These are phyloP conservation scores for Parachaetomium inaequale DNA, from an alignment of 495 filamentous ascomycete species.

Conservation along the genomic window DNA sequence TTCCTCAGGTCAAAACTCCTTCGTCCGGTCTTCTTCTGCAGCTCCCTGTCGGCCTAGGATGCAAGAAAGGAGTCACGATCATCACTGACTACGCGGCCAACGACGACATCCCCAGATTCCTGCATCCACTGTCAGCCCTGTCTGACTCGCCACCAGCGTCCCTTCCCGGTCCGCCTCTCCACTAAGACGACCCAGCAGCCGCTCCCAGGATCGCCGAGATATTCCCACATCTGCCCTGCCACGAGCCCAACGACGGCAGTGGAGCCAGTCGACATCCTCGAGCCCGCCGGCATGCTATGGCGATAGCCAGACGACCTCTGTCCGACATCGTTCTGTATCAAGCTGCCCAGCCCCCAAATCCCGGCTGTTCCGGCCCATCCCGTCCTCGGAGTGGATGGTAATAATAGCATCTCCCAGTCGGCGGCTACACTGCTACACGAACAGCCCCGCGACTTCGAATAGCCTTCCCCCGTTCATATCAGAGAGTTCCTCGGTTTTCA, in stretches of 20 bases:
- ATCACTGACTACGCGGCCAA: not conserved
- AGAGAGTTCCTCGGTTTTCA: not conserved
- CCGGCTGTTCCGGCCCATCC: constrained; percentile 20
- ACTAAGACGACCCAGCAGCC: constrained; percentile 7
- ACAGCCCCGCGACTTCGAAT: constrained; percentile 3
- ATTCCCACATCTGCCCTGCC: not conserved
- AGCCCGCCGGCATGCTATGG: constrained; percentile 1
- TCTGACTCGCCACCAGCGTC: not conserved
- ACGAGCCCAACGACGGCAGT: constrained; percentile 8
- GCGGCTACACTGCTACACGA: constrained; percentile 20
- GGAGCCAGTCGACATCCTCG: not conserved
- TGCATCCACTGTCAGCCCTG: not conserved
- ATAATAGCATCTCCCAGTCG: constrained; percentile 27
- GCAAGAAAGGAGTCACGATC: not conserved
- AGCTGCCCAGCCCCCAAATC: constrained; percentile 26
- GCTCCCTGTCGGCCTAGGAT: not conserved
- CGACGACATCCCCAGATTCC: not conserved
- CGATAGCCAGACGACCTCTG: constrained; percentile 10
- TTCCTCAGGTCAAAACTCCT: not conserved
- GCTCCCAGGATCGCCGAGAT: not conserved
- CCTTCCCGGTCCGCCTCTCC: not conserved
- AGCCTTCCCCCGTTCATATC: constrained; percentile 6
- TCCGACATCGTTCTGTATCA: not conserved
- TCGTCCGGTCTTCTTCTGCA: not conserved
- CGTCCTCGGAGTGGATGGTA: constrained; percentile 26